A percentile compares a stretch with the other conserved stretches of the same genome.
Evolutionary conservation across 495 filamentous ascomycete genomes (phyloP).

Genomic region (Tuber calosporum): DNA sequence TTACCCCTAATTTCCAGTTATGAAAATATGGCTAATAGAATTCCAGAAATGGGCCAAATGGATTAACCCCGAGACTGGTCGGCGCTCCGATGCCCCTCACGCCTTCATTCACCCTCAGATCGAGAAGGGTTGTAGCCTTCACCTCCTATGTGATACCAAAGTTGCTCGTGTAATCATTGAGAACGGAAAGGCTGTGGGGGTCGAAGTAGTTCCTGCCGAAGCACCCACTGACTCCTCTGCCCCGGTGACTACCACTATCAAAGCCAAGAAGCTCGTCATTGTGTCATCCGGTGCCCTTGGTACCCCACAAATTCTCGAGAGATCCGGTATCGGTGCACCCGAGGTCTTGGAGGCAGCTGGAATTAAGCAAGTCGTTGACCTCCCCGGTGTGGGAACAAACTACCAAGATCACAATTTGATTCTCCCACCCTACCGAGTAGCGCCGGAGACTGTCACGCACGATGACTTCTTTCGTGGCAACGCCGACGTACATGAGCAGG

Average conservation of each 20-base stretch:
- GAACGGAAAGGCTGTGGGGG: conserved; percentile 45
- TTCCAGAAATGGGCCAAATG: conserved; percentile 37
- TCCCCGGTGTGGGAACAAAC: conserved; percentile 49
- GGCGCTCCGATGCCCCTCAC: conserved; percentile 43
- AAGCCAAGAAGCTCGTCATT: conserved; percentile 53
- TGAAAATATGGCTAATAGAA: conserved; percentile 10
- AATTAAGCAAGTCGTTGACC: conserved; percentile 35
- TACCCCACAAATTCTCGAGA: conserved; percentile 54
- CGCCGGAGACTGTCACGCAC: conserved; percentile 19
- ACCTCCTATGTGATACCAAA: conserved; percentile 49
- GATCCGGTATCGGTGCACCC: conserved; percentile 54
- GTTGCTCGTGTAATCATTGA: conserved; percentile 52
- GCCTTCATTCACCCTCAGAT: conserved; percentile 43
- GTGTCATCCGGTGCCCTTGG: conserved; percentile 54
- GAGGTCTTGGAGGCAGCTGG: conserved; percentile 43
- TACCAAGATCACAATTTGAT: conserved; percentile 50
- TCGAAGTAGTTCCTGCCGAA: conserved; percentile 43
- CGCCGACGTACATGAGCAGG: conserved; percentile 20
- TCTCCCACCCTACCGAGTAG: conserved; percentile 23
- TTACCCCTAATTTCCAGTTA: neutral
- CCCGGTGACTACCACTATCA: conserved; percentile 38
- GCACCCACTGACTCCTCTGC: neutral
- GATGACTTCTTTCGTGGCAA: conserved; percentile 31
- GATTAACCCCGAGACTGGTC: conserved; percentile 42
- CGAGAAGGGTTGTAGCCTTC: conserved; percentile 47